These are phyloP conservation scores for Termitomyces sp. DNA, from an alignment of 768 basidiomycete species.

Conservation along the genomic window DNA sequence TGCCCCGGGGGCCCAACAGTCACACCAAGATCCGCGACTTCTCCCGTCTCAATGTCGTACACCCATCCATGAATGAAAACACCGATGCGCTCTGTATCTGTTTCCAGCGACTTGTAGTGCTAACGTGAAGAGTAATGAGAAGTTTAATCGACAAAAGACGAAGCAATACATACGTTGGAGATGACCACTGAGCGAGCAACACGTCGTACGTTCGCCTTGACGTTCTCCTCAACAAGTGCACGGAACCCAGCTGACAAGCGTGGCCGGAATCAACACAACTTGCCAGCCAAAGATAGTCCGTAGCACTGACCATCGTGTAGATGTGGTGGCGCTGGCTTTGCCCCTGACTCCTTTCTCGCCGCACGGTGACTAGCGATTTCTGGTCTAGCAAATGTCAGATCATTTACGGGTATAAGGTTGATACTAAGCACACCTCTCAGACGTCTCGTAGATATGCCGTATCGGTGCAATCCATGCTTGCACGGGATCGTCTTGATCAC, in stretches of 20 bases:
- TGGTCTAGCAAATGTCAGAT: conserved; percentile 12
- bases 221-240: conserved; percentile 40
- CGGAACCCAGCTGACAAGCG: conserved; percentile 28
- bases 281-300: not conserved
- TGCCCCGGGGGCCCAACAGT: conserved; percentile 17
- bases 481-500: conserved; percentile 22
- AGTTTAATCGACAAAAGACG: not conserved
- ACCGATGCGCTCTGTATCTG: not conserved
- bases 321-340: conserved; percentile 24
- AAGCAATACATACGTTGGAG: conserved; percentile 10
- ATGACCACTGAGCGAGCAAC: conserved; percentile 15
- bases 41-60: conserved; percentile 19
- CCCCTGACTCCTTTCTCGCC: conserved; percentile 8
- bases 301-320: conserved; percentile 17
- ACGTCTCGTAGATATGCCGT: conserved; percentile 28
- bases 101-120: conserved; percentile 8
- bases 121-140: not conserved
- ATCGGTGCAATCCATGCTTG: conserved; percentile 38
- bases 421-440: conserved; percentile 21
- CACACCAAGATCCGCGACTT: conserved; percentile 17
- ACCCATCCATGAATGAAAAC: conserved; percentile 21
- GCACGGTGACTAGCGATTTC: conserved; percentile 31
- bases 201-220: conserved; percentile 22
- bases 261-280: not conserved
- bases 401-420: not conserved